phyloP scores from a whole-genome alignment of 1,139 yeast species.

The Nematodospora anomalae region DNA sequence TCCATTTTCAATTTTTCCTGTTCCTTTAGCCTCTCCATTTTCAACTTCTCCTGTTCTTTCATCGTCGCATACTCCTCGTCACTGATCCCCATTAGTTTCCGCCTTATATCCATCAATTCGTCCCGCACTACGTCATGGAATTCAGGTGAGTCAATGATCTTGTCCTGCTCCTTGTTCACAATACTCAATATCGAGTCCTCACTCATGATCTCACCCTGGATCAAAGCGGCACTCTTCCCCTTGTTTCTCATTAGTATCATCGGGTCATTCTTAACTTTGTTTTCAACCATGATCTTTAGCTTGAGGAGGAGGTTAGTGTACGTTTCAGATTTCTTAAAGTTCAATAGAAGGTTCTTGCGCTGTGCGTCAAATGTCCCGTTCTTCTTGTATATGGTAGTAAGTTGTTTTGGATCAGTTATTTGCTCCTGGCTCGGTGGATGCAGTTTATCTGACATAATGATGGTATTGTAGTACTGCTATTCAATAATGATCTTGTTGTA shows the following conservation, averaged over 20 bases:
- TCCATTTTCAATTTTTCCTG: constrained; percentile 11
- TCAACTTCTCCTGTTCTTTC: constrained; percentile 14
- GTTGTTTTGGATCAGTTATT: constrained; percentile 37
- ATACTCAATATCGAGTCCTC: constrained; percentile 27
- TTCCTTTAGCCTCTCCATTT: constrained; percentile 9
- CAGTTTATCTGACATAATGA: not conserved
- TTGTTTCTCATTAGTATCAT: constrained; percentile 48
- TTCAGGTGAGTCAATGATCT: constrained; percentile 44
- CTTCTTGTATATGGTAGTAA: constrained; percentile 47
- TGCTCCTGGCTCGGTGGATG: constrained; percentile 4
- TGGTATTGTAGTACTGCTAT: not conserved
- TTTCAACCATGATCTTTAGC: constrained; percentile 45
- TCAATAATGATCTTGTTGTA: too few relatives aligned
- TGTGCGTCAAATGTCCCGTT: constrained; percentile 52
- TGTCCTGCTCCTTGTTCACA: constrained; percentile 49
- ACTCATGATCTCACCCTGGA: constrained; percentile 50
- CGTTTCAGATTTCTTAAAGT: constrained; percentile 46
- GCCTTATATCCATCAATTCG: constrained; percentile 37
- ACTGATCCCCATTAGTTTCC: constrained; percentile 35
- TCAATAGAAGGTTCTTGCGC: constrained; percentile 42
- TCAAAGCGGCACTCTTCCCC: constrained; percentile 53
- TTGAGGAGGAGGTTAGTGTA: constrained; percentile 42
- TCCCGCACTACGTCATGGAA: constrained; percentile 34
- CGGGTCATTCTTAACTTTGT: constrained; percentile 51
- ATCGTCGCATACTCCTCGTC: constrained; percentile 40